A percentile compares a stretch with the other conserved stretches of the same genome.
These are phyloP conservation scores for Solanum raphanifolium DNA, from an alignment of 257 asterid species.

Conservation along the genomic window DNA sequence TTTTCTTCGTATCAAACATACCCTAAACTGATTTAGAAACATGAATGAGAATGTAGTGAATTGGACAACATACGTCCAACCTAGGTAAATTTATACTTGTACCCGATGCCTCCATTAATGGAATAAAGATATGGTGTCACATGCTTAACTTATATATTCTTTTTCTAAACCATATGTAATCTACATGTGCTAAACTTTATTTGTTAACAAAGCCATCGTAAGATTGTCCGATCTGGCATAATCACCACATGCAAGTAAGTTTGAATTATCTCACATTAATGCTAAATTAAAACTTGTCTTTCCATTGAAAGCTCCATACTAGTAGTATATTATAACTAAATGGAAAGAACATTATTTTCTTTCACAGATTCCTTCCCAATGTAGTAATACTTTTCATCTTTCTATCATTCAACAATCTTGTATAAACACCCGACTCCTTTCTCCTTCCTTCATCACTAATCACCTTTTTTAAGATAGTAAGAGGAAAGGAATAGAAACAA, in stretches of 20 bases:
- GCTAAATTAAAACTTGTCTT: accelerated
- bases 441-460: neutral
- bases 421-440: too few relatives aligned
- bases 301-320: too few relatives aligned
- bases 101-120: neutral
- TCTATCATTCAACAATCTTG: too few relatives aligned
- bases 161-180: neutral
- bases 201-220: neutral
- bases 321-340: too few relatives aligned
- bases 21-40: neutral
- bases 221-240: neutral
- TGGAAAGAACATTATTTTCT: too few relatives aligned
- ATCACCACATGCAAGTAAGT: neutral
- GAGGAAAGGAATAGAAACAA: neutral
- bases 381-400: too few relatives aligned
- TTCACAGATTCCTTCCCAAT: too few relatives aligned
- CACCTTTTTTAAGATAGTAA: neutral
- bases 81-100: neutral
- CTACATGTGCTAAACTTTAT: too few relatives aligned
- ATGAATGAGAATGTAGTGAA: neutral
- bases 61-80: neutral
- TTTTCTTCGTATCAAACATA: neutral
- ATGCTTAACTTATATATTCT: neutral
- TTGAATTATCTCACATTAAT: neutral
- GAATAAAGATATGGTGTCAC: neutral